A percentile compares a stretch with the other conserved stretches of the same genome.
Evolutionary conservation across 1,284 basidiomycete species (phyloP).

Genomic region (Cryptococcus jaspeensis): DNA sequence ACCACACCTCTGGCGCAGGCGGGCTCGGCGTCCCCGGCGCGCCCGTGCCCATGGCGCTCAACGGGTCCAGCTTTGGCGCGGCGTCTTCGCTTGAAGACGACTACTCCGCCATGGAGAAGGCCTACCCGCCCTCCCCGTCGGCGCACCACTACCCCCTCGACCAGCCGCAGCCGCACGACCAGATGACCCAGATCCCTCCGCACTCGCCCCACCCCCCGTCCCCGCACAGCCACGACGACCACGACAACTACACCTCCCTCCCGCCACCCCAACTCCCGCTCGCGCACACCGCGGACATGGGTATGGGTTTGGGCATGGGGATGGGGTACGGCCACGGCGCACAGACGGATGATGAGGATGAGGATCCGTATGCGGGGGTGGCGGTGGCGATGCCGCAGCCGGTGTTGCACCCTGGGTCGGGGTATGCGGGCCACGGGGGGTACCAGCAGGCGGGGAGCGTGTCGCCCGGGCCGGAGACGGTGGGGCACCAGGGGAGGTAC

Average conservation of each 20-base stretch:
- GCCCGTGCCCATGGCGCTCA: constrained; percentile 33
- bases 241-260: constrained; percentile 37
- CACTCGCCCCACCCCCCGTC: neutral
- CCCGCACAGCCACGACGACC: constrained; percentile 17
- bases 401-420: too few species aligned
- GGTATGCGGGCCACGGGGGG: too few species aligned
- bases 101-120: constrained; percentile 24
- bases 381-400: neutral
- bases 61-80: constrained; percentile 35
- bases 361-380: constrained; percentile 14
- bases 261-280: constrained; percentile 29
- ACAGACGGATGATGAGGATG: neutral
- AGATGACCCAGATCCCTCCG: too few species aligned
- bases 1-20: constrained; percentile 14
- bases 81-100: constrained; percentile 29
- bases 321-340: neutral
- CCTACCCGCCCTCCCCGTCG: constrained; percentile 2
- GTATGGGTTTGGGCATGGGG: neutral
- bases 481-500: too few species aligned
- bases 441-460: too few species aligned
- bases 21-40: neutral
- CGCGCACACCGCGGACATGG: neutral
- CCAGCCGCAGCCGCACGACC: too few species aligned
- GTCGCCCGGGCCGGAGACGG: too few species aligned
- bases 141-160: neutral